Conservation (phyloP, 805 yeast species). For the Clavispora asparagi region DNA sequence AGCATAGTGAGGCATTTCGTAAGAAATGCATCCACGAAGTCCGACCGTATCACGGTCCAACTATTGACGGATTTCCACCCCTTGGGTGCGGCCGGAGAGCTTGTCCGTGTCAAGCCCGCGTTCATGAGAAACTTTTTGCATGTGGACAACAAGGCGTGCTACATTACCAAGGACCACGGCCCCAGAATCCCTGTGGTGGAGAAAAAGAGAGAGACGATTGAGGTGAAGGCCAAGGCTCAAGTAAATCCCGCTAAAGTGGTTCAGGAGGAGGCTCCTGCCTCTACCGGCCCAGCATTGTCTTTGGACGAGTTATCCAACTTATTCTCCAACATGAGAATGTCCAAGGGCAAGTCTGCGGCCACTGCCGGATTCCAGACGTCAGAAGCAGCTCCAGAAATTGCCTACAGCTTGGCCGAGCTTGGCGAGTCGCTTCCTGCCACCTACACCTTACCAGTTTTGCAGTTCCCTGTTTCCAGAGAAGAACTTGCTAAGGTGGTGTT, state of each 20-base stretch:
- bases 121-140: constrained; percentile 78
- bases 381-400: constrained; percentile 10
- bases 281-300: constrained; percentile 25
- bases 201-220: constrained; percentile 4
- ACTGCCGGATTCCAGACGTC: constrained; percentile 5
- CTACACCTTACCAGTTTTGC: constrained; percentile 10
- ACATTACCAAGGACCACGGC: constrained; percentile 38
- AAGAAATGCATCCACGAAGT: constrained; percentile 14
- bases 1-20: constrained; percentile 7
- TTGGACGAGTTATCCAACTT: constrained; percentile 34
- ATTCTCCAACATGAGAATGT: constrained; percentile 25
- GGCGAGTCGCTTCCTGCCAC: constrained; percentile 25
- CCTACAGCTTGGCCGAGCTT: constrained; percentile 28
- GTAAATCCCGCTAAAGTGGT: constrained; percentile 1
- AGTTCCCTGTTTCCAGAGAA: constrained; percentile 25
- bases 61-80: constrained; percentile 61
- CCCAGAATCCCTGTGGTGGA: constrained; percentile 41
- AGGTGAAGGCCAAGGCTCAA: constrained; percentile 4
- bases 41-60: constrained; percentile 62
- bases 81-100: constrained; percentile 67
- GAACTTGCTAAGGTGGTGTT: constrained; percentile 20
- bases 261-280: constrained; percentile 2
- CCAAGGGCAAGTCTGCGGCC: constrained; percentile 4
- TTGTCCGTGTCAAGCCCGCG: constrained; percentile 70
- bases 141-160: constrained; percentile 67